Conservation (phyloP, 495 filamentous ascomycete genomes). For the Hypoxylon trugodes region DNA sequence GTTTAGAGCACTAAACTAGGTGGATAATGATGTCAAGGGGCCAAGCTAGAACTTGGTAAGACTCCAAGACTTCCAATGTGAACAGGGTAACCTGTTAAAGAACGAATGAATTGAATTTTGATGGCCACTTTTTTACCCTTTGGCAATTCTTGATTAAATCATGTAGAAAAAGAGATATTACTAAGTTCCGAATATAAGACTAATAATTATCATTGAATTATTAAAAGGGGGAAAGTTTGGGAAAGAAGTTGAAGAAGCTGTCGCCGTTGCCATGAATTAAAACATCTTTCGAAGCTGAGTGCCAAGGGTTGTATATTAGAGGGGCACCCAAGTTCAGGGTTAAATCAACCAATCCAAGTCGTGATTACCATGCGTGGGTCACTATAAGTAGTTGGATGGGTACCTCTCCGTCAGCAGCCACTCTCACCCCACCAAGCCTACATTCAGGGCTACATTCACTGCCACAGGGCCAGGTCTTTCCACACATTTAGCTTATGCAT, state of each 20-base stretch:
- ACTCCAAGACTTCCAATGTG: not conserved
- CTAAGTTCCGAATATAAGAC: too few species aligned
- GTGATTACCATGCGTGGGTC: constrained; percentile 5
- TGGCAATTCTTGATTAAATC: constrained; percentile 16
- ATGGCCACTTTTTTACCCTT: constrained; percentile 1
- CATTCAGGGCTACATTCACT: too few species aligned
- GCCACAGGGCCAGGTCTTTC: not conserved
- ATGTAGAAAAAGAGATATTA: too few species aligned
- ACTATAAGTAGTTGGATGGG: not conserved
- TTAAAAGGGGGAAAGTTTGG: constrained; percentile 3
- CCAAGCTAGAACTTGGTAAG: not conserved
- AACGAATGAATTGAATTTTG: too few species aligned
- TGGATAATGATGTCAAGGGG: constrained; percentile 37
- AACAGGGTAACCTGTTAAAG: too few species aligned
- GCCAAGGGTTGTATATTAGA: constrained; percentile 34
- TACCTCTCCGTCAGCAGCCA: too few species aligned
- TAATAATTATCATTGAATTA: constrained; percentile 6
- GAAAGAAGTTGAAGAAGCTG: constrained; percentile 1
- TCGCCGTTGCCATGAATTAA: constrained; percentile 24
- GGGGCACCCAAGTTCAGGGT: constrained; percentile 23
- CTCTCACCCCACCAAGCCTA: too few species aligned
- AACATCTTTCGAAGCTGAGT: constrained; percentile 30
- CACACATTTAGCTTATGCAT: too few species aligned
- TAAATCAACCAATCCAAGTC: constrained; percentile 25
- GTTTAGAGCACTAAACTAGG: constrained; percentile 25